Base-by-base conservation (phyloP, 106 monocot genomes). In the Allium sativum region DNA sequence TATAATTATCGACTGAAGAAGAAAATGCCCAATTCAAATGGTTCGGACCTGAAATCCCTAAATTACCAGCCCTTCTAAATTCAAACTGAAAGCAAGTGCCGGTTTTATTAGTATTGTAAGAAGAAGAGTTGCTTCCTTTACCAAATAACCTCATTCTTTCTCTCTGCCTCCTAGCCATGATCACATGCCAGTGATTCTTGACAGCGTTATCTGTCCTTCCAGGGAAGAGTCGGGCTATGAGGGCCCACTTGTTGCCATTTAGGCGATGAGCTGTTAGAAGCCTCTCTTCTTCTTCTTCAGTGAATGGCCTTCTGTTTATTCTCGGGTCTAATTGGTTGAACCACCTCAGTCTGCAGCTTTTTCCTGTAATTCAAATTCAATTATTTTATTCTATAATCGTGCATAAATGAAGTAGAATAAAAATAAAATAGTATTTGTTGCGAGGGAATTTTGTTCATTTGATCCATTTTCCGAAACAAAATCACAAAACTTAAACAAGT, bases 131-230 rank as follows among this genome's bases (percentile, higher is more conserved):
- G 15, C 44, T 44, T 62, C 65, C 55, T 56, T 72, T 70, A 22
- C 65, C 58, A 17, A 63, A 53, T 21, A 68, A 45, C 51, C 76
- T 68, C 8, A 79, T 58, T 45, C 77, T 56, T 22, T 84, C 79
- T 13, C 78, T 57, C 19, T 74, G 81, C 7, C 79, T 60, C 16
- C 92, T 56, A 10, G 92, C 92, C 79, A 74, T 81, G 67, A 92
- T 72, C 15, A 92, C 87, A 19, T 92, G 92, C 93, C 93, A 93
- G 42, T 93, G 89, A 69, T 93, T 93, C 76, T 93, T 93, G 53
- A 93, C 82, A 2, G 89, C 85, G 40, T 93, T 93, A 69, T 93
- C 93, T 9, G 93, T 93, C 19, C 89, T 59, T 13, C 93, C 93
- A 19, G 93, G 93, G 66, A 93, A 89, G 54, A 82, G 78, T 12